Conservation (phyloP, 2,329 filamentous ascomycete genomes). For the Diaporthe helianthi region DNA sequence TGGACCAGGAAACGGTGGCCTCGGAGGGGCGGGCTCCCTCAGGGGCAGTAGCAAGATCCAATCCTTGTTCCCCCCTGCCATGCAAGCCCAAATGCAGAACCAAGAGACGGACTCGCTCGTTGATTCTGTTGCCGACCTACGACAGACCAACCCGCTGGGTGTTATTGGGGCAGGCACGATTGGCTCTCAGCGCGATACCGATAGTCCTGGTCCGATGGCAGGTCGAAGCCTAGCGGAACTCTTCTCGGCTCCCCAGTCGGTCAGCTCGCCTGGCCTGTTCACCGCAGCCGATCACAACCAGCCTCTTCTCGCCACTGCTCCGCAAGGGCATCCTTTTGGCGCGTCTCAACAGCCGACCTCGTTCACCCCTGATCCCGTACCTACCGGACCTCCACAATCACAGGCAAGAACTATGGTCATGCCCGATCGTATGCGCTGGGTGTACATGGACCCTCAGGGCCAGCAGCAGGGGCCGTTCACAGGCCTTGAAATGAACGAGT, state of each 20-base stretch:
- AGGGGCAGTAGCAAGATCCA: slow-evolving; percentile 83
- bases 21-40: slow-evolving; percentile 68
- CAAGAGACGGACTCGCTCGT: slow-evolving; percentile 69
- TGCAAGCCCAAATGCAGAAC: slow-evolving; percentile 89
- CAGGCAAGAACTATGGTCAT: slow-evolving; percentile 95
- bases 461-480: slow-evolving; percentile 94
- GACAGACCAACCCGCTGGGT: slow-evolving; percentile 68
- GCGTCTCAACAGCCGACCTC: slow-evolving; percentile 38
- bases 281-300: slow-evolving; percentile 48
- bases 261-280: slow-evolving; percentile 46
- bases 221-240: slow-evolving; percentile 64
- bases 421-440: slow-evolving; percentile 98
- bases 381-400: slow-evolving; percentile 62
- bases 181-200: slow-evolving; percentile 62
- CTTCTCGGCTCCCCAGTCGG: slow-evolving; percentile 50
- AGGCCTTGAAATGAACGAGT: slow-evolving; percentile 98
- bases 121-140: slow-evolving; percentile 65
- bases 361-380: slow-evolving; percentile 46
- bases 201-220: slow-evolving; percentile 61
- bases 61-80: slow-evolving; percentile 83
- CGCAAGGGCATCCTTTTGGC: slow-evolving; percentile 44
- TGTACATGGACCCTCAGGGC: slow-evolving; percentile 93
- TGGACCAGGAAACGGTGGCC: slow-evolving; percentile 64
- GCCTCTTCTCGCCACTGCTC: slow-evolving; percentile 43
- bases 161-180: slow-evolving; percentile 71